phyloP scores from a whole-genome alignment of 106 monocot species.

The Acanthochlamys bracteata region DNA sequence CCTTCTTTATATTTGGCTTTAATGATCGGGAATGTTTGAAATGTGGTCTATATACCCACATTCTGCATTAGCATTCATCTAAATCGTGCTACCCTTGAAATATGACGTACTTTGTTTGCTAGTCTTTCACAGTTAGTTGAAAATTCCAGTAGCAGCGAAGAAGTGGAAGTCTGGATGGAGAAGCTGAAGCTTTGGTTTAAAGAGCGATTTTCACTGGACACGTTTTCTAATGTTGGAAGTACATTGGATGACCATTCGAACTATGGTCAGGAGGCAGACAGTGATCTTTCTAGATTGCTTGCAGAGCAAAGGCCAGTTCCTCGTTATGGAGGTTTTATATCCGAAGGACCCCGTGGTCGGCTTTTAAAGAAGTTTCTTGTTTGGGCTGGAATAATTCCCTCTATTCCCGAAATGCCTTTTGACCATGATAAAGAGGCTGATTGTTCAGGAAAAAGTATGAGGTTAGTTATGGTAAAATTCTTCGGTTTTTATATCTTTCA shows the following conservation, averaged over 20 bases:
- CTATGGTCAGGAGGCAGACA: slow-evolving; percentile 19
- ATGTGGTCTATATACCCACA: no score
- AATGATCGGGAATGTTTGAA: no score
- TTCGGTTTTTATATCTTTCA: no score
- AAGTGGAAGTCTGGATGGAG: slow-evolving; percentile 37
- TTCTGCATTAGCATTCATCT: no score
- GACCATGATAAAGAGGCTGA: slow-evolving; percentile 27
- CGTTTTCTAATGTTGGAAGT: slow-evolving; percentile 16
- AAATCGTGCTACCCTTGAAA: not conserved
- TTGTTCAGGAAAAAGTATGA: slow-evolving; percentile 35
- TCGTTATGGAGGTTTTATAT: slow-evolving; percentile 81
- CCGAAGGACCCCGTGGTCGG: slow-evolving; percentile 81
- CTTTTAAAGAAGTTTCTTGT: slow-evolving; percentile 72
- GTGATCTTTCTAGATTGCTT: slow-evolving; percentile 79
- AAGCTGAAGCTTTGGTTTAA: slow-evolving; percentile 64
- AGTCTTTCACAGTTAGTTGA: slow-evolving; percentile 39
- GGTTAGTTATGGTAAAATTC: slow-evolving; percentile 31
- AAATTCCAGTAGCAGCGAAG: slow-evolving; percentile 25
- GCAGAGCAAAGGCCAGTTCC: slow-evolving; percentile 80
- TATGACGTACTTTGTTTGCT: not conserved
- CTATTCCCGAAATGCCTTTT: slow-evolving; percentile 40
- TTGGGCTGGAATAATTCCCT: slow-evolving; percentile 70
- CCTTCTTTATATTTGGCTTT: no score
- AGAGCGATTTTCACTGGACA: slow-evolving; percentile 43
- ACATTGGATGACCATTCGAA: slow-evolving; percentile 14